Conservation (phyloP, 805 yeast genomes). For the Cyberlindnera maclurae region DNA sequence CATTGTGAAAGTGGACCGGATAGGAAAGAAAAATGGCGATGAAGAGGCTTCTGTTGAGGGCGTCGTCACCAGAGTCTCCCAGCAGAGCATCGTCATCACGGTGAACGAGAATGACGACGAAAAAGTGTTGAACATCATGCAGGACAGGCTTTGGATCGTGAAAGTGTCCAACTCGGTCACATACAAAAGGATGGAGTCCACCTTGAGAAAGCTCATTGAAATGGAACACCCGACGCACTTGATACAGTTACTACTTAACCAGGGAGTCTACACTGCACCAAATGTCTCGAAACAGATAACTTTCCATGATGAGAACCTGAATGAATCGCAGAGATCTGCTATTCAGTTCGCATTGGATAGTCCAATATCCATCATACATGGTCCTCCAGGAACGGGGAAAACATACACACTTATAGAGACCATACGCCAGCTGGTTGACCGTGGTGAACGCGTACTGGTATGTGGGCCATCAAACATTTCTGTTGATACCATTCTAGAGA, state of each 20-base stretch:
- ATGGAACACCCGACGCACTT: constrained; percentile 6
- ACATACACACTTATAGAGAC: constrained; percentile 82
- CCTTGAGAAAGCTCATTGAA: constrained; percentile 60
- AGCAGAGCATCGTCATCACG: constrained; percentile 46
- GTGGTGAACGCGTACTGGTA: constrained; percentile 59
- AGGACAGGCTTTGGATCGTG: constrained; percentile 51
- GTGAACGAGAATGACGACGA: constrained; percentile 52
- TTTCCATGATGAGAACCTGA: constrained; percentile 37
- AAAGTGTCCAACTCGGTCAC: constrained; percentile 58
- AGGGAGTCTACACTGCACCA: constrained; percentile 28
- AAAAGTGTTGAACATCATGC: constrained; percentile 36
- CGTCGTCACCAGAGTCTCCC: constrained; percentile 52
- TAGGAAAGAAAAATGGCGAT: constrained; percentile 15
- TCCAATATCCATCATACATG: constrained; percentile 58
- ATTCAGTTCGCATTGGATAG: constrained; percentile 56
- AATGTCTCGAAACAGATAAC: constrained; percentile 10
- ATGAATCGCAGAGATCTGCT: constrained; percentile 62
- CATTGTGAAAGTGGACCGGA: constrained; percentile 54
- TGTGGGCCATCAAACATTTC: constrained; percentile 95
- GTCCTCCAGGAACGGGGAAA: constrained; percentile 78
- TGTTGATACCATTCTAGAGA: constrained; percentile 83
- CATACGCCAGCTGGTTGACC: constrained; percentile 62
- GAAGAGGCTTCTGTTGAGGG: constrained; percentile 40
- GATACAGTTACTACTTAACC: constrained; percentile 10
- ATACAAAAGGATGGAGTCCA: constrained; percentile 70